These are phyloP conservation scores for Puya raimondii DNA, from an alignment of 176 grass and related monocot species.

Conservation along the genomic window DNA sequence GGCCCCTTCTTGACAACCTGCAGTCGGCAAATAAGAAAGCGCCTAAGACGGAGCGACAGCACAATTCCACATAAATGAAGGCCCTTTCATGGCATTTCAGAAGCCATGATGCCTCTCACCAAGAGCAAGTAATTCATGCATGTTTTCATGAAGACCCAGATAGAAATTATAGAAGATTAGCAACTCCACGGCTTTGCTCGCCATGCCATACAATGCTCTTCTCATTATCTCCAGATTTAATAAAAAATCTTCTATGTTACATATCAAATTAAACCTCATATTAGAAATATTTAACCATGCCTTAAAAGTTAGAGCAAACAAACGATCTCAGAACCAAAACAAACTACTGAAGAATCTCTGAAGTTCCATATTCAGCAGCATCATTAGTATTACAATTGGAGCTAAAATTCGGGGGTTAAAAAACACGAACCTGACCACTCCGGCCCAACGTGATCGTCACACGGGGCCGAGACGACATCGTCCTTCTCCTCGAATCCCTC, in stretches of 20 bases:
- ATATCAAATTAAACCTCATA: too few species aligned
- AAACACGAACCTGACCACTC: constrained; percentile 50
- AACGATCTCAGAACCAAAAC: too few species aligned
- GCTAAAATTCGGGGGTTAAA: neutral
- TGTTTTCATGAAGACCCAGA: neutral
- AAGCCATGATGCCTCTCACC: neutral
- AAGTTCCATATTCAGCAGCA: too few species aligned
- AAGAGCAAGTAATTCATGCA: neutral
- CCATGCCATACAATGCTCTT: too few species aligned
- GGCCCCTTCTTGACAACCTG: constrained; percentile 60
- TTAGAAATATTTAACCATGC: too few species aligned
- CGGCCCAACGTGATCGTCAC: constrained; percentile 71
- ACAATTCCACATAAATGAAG: neutral
- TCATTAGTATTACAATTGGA: neutral
- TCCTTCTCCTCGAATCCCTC: neutral
- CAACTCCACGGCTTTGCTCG: too few species aligned
- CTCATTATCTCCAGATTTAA: too few species aligned
- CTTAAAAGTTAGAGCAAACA: too few species aligned
- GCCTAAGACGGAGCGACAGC: constrained; percentile 7
- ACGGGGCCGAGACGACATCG: constrained; percentile 27
- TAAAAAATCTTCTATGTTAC: too few species aligned
- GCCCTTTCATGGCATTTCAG: neutral
- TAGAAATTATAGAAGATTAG: neutral
- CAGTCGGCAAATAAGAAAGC: constrained; percentile 11
- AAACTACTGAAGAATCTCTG: too few species aligned